These are phyloP conservation scores for Rhynchospora tenuis DNA, from an alignment of 176 grass and related monocot species.

Conservation along the genomic window DNA sequence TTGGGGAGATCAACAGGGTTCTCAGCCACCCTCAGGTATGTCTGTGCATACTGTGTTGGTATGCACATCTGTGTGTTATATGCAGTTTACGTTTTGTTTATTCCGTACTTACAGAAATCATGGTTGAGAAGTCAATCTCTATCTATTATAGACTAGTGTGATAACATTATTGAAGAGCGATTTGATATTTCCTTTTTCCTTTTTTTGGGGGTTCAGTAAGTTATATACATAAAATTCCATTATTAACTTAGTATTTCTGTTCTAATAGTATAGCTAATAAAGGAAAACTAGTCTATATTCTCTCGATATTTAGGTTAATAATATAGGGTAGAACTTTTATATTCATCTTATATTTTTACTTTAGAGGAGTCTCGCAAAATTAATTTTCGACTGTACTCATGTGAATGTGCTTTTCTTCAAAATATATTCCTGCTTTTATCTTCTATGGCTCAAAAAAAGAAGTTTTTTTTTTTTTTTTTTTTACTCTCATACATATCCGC, in stretches of 20 bases:
- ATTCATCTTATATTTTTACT: background rate
- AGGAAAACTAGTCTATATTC: background rate
- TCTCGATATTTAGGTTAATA: background rate
- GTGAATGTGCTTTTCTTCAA: background rate
- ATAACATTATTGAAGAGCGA: background rate
- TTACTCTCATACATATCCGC: background rate
- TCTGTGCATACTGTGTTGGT: constrained; percentile 8
- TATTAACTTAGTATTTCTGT: background rate
- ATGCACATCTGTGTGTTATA: background rate
- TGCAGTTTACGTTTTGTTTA: background rate
- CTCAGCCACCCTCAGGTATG: constrained; percentile 78
- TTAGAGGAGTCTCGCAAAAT: background rate
- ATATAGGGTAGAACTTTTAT: background rate
- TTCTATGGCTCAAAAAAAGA: background rate
- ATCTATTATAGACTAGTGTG: background rate
- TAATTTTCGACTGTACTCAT: background rate
- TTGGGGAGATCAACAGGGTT: constrained; percentile 41
- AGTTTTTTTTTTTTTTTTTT: background rate
- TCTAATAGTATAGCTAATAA: background rate
- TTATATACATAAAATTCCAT: background rate
- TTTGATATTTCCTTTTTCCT: background rate
- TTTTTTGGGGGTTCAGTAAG: background rate
- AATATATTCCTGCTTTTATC: background rate
- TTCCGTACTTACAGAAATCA: background rate
- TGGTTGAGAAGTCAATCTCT: background rate